Evolutionary conservation across 2,329 filamentous ascomycete genomes (phyloP), one percentile per base, ranked within the genome.

Genomic region (Diaporthe sp.): DNA sequence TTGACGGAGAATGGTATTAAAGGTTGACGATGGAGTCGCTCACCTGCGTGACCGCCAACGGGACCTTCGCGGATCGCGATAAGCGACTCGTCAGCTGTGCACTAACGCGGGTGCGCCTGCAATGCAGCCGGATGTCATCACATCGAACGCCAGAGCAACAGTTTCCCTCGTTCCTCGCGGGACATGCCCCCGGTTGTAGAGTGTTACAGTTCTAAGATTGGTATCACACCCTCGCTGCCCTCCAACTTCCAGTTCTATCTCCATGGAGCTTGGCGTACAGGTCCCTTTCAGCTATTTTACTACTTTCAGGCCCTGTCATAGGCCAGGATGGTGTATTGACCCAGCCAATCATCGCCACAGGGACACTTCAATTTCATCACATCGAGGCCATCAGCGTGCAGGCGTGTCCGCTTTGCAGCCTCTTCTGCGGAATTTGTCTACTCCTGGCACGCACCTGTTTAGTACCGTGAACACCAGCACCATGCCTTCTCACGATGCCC

Each of bases 111-210:
- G 75, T 76, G 73, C 61, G 73, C 68, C 73, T 71, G 67, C 73
- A 72, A 75, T 75, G 75, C 75, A 75, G 70, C 73, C 75, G 63
- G 73, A 75, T 58, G 70, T 58, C 73, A 71, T 76, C 75, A 76
- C 75, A 72, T 67, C 53, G 61, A 42, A 53, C 47, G 65, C 49
- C 47, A 70, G 65, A 72, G 58, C 47, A 71, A 55, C 70, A 61
- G 65, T 67, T 34, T 68, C 60, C 72, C 49, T 63, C 58, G 44
- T 75, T 44, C 47, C 28, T 75, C 53, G 61, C 74, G 71, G 70
- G 31, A 70, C 60, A 34, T 73, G 70, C 34, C 60, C 70, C 65
- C 65, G 65, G 60, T 39, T 57, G 49, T 39, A 47, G 72, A 55
- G 51, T 72, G 72, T 71, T 72, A 47, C 71, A 44, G 44, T 67